phyloP scores from a whole-genome alignment of 768 basidiomycete species.

The Boletus subcaerulescens region DNA sequence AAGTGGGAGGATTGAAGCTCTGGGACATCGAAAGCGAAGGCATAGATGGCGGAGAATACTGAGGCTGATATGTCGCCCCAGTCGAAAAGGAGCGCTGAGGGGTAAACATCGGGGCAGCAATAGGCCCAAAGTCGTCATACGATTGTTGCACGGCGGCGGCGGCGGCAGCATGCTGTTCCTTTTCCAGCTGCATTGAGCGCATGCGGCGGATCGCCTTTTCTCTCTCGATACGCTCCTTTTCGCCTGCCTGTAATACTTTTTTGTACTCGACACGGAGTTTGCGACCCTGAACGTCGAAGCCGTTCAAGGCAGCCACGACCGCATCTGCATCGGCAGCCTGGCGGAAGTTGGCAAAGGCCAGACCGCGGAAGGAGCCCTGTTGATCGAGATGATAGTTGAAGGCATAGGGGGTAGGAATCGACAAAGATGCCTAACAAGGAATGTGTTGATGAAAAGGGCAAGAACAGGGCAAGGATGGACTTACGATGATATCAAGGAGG shows the following conservation, averaged over 20 bases:
- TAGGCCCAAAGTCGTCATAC: conserved; percentile 75
- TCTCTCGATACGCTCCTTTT: conserved; percentile 97
- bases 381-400: conserved; percentile 99
- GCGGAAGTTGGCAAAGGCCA: conserved; percentile 98
- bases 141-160: conserved; percentile 34
- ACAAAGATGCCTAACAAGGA: conserved; percentile 68
- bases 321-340: conserved; percentile 89
- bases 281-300: conserved; percentile 93
- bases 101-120: conserved; percentile 53
- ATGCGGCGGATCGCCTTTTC: conserved; percentile 98
- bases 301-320: conserved; percentile 93
- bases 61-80: conserved; percentile 54
- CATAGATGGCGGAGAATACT: conserved; percentile 63
- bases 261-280: conserved; percentile 99
- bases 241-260: conserved; percentile 97
- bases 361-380: conserved; percentile 91
- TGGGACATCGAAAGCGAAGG: conserved; percentile 41
- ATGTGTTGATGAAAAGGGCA: conserved; percentile 8
- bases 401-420: conserved; percentile 95
- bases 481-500: conserved; percentile 91
- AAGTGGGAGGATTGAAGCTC: conserved; percentile 41
- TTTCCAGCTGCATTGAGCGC: conserved; percentile 95
- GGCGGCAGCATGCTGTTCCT: conserved; percentile 52
- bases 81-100: conserved; percentile 75
- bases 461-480: conserved; percentile 31